Base-by-base conservation (phyloP, 768 basidiomycete genomes). In the Agrocybe praecox region DNA sequence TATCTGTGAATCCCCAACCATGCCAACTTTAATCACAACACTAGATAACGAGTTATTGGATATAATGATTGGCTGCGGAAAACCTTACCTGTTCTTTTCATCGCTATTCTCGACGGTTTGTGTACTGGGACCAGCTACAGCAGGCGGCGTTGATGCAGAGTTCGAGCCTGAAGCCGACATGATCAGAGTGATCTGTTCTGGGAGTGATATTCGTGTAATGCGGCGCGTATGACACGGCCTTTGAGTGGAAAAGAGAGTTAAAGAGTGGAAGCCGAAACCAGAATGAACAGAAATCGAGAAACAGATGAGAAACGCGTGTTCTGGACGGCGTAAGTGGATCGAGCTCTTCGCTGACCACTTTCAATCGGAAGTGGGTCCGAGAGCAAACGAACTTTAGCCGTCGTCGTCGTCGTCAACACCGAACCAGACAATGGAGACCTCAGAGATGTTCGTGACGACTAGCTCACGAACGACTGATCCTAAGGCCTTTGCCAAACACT, bases 1-100 rank as follows among this genome's bases (percentile, higher is more conserved):
- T 69, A 98, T 98, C 80, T 98, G 96, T 68, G 94, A 95, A 79
- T 99, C 96, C 49, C 97, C 97, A 46, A 99, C 94, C 96, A 99
- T 99, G 55, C 96, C 96, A 49, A 99, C 96, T 74, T 99, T 98
- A 73, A 97, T 92, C 52, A 96, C 94, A 65, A 97, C 93, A 70
- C 92, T 91, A 7, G 5, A 44, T 6, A 21, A 29, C 43, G 43
- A 43, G 21, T 43, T n/a, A 43, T 58, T 11, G 32, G n/a, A 8
- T 22, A 10, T 44, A n/a, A 36, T 14, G 15, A 21, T 32, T 51
- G 46, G 32, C 44, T 45, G 12, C 17, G 45, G 46, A 26, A 49
- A 49, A 48, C 67, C 52, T 29, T 49, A 82, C 85, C 83, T 89
- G 69, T 90, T 90, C 80, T 87, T 88, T 71, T 90, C 88, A 65